Base-by-base conservation (phyloP, 768 basidiomycete species). In the Pisolithus orientalis region DNA sequence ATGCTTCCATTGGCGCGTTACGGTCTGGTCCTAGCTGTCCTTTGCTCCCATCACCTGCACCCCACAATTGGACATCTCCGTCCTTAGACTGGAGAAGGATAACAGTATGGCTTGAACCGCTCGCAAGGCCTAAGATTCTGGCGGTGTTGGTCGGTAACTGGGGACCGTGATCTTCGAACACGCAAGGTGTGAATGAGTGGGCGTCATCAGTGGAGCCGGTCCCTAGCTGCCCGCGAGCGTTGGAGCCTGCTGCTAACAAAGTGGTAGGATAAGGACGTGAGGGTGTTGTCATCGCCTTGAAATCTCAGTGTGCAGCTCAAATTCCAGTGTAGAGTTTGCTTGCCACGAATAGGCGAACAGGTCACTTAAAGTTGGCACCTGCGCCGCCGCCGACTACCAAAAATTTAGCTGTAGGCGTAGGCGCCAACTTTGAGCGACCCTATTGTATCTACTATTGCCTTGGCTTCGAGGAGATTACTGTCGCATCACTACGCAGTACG, bases 81-180 rank as follows among this genome's bases (percentile, higher is more conserved):
- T 56, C 53, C 7, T 48, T 28, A 52, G 73, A 70, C n/a, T 67
- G 61, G 13, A 89, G 64, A 11, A 95, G 75, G 6, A 83, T 63
- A 0, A 95, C 65, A 0, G 92, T 85, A 61, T 95, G 93, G 56
- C 90, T 91, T 2, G 89, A 85, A 1, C 93, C 87, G 44, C 78
- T 78, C 1, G 78, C 79, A 56, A 95, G 64, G 21, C 80, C 66
- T 7, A 77, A 13, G 24, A 92, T 65, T 43, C 59, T 56, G 32
- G 51, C 44, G 24, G 65, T 50, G 42, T 32, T 29, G 6, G 57
- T 44, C 0, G 68, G 72, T 25, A 73, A 61, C 16, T 52, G 31
- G 17, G 59, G 53, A 37, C 51, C 49, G 27, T 34, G 47, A 6
- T 47, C 65, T 1, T 43, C 43, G 57, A 78, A 78, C 16, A 50